Evolutionary conservation across 2,329 filamentous ascomycete species (phyloP).

Genomic region (Fusarium temperatum): DNA sequence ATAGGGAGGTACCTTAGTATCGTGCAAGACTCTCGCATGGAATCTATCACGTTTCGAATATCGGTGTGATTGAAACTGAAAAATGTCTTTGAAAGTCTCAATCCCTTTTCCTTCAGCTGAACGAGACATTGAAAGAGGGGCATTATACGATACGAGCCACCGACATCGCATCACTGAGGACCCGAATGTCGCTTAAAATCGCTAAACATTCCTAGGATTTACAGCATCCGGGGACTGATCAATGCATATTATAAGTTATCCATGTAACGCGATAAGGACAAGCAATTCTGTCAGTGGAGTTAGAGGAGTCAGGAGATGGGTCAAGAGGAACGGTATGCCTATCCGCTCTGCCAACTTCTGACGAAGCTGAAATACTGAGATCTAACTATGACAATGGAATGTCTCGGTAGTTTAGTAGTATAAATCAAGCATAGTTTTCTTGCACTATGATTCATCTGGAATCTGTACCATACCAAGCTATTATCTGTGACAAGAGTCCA

Average conservation of each 20-base stretch:
- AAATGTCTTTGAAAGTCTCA: background rate
- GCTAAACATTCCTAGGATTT: background rate
- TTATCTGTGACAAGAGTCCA: background rate
- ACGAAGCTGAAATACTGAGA: background rate
- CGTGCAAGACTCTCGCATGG: background rate
- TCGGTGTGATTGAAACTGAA: background rate
- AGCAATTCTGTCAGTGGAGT: background rate
- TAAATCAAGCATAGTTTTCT: background rate
- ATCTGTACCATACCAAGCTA: background rate
- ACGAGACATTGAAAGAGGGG: background rate
- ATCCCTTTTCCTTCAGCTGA: background rate
- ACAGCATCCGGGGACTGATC: background rate
- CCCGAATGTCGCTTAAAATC: constrained; percentile 24
- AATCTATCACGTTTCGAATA: background rate
- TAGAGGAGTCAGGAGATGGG: background rate
- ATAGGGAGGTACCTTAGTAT: background rate
- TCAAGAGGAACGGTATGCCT: background rate
- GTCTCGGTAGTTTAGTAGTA: background rate
- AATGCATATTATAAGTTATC: background rate
- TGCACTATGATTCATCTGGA: background rate
- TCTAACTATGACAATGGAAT: background rate
- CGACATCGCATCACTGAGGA: constrained; percentile 8
- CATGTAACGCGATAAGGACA: constrained; percentile 7
- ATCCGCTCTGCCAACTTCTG: background rate
- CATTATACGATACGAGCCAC: background rate